phyloP scores from a whole-genome alignment of 768 basidiomycete genomes.

The Hydnum rufescens region DNA sequence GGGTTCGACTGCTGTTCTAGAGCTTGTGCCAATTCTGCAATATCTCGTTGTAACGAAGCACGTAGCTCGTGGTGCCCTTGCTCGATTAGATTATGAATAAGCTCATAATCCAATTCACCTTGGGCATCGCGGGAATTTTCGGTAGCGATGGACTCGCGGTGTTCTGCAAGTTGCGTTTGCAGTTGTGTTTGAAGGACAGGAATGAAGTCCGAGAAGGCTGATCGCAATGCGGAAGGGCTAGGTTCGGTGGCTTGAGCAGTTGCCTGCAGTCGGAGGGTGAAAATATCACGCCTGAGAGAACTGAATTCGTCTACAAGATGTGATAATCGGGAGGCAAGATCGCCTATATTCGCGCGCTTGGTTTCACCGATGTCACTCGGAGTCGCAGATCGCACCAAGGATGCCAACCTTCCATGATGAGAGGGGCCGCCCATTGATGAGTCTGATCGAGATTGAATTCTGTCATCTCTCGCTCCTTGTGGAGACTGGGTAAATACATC shows the following conservation, averaged over 20 bases:
- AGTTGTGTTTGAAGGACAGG: constrained; percentile 10
- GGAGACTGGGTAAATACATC: neutral
- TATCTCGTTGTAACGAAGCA: constrained; percentile 35
- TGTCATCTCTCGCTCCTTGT: neutral
- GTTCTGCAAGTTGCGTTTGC: constrained; percentile 6
- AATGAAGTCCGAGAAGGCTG: constrained; percentile 6
- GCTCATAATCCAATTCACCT: constrained; percentile 60
- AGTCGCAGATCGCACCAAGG: constrained; percentile 8
- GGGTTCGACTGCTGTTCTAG: constrained; percentile 14
- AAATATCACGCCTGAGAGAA: constrained; percentile 12
- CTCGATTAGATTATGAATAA: constrained; percentile 49
- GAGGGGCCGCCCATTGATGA: neutral
- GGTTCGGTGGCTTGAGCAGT: neutral
- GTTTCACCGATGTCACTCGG: constrained; percentile 1
- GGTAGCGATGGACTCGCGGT: neutral
- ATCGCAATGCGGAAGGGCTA: neutral
- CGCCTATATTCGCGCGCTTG: neutral
- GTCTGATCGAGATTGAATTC: too few species aligned
- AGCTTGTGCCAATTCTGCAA: constrained; percentile 31
- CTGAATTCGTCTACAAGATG: constrained; percentile 47
- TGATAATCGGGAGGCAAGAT: constrained; percentile 24
- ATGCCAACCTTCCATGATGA: neutral
- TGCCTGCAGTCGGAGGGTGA: neutral
- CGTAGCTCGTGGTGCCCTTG: constrained; percentile 46
- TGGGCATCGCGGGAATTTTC: constrained; percentile 30